Percentiles rank a stretch among this genome's conserved stretches.
phyloP scores from a whole-genome alignment of 2,329 filamentous ascomycete species.

The Cercospora zeae-maydis region DNA sequence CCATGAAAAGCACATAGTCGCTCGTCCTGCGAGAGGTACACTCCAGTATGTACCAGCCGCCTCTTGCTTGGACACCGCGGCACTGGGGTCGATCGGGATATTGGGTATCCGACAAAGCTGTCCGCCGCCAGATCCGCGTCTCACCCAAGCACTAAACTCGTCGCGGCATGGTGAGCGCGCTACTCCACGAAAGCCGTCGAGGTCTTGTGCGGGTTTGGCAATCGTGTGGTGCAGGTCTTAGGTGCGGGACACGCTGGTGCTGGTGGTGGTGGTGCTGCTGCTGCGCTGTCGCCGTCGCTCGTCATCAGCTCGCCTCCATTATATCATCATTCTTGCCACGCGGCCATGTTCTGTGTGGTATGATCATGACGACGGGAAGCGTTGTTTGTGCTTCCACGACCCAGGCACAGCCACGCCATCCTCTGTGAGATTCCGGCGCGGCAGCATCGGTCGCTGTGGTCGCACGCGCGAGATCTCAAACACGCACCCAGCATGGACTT shows the following conservation, averaged over 20 bases:
- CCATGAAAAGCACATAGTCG: too few species aligned
- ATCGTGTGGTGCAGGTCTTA: slow-evolving; percentile 1
- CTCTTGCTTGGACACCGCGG: not conserved
- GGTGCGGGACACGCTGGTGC: not conserved
- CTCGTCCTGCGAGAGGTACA: too few species aligned
- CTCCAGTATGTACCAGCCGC: too few species aligned
- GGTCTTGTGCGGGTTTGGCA: not conserved
- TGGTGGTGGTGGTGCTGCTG: too few species aligned
- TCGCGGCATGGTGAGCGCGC: not conserved
- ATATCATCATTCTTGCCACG: not conserved
- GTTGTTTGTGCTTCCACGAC: not conserved
- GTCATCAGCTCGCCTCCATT: too few species aligned
- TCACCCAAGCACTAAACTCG: slow-evolving; percentile 3
- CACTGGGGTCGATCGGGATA: not conserved
- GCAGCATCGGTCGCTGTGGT: too few species aligned
- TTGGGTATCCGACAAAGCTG: not conserved
- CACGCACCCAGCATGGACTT: too few species aligned
- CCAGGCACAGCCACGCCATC: not conserved
- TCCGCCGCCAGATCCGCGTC: not conserved
- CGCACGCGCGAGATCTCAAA: too few species aligned
- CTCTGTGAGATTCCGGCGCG: too few species aligned
- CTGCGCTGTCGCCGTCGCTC: too few species aligned
- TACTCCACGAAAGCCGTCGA: not conserved
- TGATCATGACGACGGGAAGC: not conserved
- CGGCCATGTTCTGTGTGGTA: not conserved